A percentile compares a stretch with the other conserved stretches of the same genome.
phyloP scores from a whole-genome alignment of 2,329 filamentous ascomycete species.

The Fusarium circinatum region DNA sequence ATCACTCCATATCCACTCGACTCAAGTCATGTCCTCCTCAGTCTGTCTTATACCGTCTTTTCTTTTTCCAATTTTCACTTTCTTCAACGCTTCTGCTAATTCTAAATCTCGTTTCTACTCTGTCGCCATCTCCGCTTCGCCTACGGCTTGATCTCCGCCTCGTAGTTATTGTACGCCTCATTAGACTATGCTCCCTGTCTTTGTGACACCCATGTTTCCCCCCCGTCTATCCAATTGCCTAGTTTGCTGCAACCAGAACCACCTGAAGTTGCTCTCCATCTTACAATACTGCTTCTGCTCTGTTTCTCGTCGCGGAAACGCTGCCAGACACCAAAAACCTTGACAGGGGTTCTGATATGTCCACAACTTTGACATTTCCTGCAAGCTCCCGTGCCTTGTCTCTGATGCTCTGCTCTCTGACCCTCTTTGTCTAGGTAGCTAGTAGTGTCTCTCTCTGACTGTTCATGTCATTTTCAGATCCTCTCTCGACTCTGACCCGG shows the following conservation, averaged over 20 bases:
- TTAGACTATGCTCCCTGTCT: constrained; percentile 31
- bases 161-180: constrained; percentile 19
- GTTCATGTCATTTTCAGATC: background rate
- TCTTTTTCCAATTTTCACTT: background rate
- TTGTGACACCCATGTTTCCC: constrained; percentile 32
- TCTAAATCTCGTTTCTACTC: background rate
- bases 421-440: constrained; percentile 3
- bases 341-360: constrained; percentile 26
- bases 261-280: constrained; percentile 32
- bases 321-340: background rate
- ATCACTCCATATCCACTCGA: constrained; percentile 16
- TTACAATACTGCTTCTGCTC: constrained; percentile 1
- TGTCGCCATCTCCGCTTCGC: constrained; percentile 20
- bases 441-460: constrained; percentile 13
- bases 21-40: background rate
- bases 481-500: constrained; percentile 5
- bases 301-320: constrained; percentile 12
- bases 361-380: constrained; percentile 27
- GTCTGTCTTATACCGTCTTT: constrained; percentile 10
- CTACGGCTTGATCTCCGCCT: constrained; percentile 19
- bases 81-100: background rate
- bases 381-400: constrained; percentile 40
- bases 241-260: constrained; percentile 28
- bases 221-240: constrained; percentile 18
- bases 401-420: constrained; percentile 15